Base-by-base conservation (phyloP, 768 basidiomycete genomes). In the Boletus eberwhitei region DNA sequence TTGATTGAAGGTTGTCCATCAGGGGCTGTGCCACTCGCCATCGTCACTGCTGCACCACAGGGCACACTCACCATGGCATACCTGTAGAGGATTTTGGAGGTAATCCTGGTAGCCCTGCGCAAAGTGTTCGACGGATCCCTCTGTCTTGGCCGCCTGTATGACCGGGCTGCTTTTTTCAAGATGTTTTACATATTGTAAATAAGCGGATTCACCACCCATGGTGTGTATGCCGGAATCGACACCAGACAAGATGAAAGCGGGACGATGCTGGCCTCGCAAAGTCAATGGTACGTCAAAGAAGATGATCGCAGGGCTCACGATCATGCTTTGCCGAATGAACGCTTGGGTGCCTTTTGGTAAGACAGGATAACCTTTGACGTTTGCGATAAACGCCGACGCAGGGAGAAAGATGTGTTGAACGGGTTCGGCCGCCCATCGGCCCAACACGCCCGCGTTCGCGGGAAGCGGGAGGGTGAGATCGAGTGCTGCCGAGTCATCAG, bases 1-100 rank as follows among this genome's bases (percentile, higher is more conserved):
- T 82, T 62, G 93, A 95, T 66, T 91, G 92, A 52, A 99, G 73
- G 72, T 99, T 95, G 65, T 99, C 96, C 94, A 96, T 96, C 63
- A 99, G 72, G 22, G 97, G 97, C 90, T 95, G 61, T 52, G 57
- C 51, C 19, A 19, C 22, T 22, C 49, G 50, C 51, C 47, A 40
- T 46, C 41, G 54, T 59, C 43, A 65, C 55, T 50, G 38, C 19
- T 14, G 47, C 16, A 42, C 34, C 44, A 37, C 35, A 38, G 37
- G 26, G 39, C 51, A 50, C 45, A 48, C 46, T 43, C 46, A 9
- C 49, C 34, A 52, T 26, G 48, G 62, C 77, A 52, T 56, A 88
- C 90, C 80, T 97, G 95, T 49, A 98, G 72, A 1, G 97, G 97
- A 5, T 93, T 90, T 70, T 98, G 97, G 19, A 99, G 75, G 72